Evolutionary conservation across 352 stramenopile species (phyloP).

Genomic region (Globisporangium spiculum): DNA sequence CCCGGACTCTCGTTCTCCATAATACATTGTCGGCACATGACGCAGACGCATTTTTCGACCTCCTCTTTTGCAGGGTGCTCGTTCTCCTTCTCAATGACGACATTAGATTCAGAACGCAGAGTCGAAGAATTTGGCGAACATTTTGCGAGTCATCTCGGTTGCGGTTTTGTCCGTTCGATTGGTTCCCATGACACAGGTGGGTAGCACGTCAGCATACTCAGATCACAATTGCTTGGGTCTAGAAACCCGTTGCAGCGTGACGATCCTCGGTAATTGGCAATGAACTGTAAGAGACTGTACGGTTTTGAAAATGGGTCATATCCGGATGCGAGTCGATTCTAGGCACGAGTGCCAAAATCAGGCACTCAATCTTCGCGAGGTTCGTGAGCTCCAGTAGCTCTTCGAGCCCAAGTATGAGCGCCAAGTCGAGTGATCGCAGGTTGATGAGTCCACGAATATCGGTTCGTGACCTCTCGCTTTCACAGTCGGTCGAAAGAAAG

Average conservation of each 20-base stretch:
- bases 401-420: neutral
- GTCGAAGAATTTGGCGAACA: neutral
- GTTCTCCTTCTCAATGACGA: neutral
- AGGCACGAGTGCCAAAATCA: neutral
- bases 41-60: neutral
- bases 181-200: neutral
- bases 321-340: neutral
- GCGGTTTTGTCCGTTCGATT: neutral
- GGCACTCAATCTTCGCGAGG: neutral
- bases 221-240: neutral
- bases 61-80: neutral
- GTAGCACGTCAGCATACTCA: neutral
- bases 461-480: too few species aligned
- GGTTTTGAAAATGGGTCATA: neutral
- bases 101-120: neutral
- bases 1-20: neutral
- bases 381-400: neutral
- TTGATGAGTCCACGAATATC: neutral
- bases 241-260: neutral
- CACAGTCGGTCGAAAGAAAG: too few species aligned
- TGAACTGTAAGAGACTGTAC: neutral
- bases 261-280: too few species aligned
- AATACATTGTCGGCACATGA: neutral
- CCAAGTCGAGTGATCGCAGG: neutral
- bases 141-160: neutral